Conservation (phyloP, 1,284 basidiomycete species). For the Malassezia nana region DNA sequence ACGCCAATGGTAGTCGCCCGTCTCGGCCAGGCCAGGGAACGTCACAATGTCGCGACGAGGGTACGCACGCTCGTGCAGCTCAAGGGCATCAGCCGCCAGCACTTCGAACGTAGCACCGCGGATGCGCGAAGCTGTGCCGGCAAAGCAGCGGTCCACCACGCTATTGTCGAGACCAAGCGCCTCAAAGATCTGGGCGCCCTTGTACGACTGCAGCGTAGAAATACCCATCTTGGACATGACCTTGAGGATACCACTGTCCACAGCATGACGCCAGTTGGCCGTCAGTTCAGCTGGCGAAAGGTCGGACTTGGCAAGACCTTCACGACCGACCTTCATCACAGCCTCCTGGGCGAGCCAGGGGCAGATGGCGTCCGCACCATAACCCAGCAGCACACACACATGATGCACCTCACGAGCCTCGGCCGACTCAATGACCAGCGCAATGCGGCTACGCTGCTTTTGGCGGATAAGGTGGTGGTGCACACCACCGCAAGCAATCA, state of each 20-base stretch:
- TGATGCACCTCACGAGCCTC: constrained; percentile 47
- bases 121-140: constrained; percentile 40
- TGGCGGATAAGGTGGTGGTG: constrained; percentile 46
- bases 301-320: constrained; percentile 43
- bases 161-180: constrained; percentile 38
- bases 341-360: constrained; percentile 45
- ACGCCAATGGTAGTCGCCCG: constrained; percentile 45
- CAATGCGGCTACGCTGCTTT: constrained; percentile 41
- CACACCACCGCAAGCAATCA: constrained; percentile 43
- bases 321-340: constrained; percentile 40
- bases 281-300: constrained; percentile 29
- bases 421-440: constrained; percentile 40
- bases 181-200: constrained; percentile 47
- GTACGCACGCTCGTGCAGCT: constrained; percentile 44
- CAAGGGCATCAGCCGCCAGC: constrained; percentile 40
- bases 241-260: constrained; percentile 43
- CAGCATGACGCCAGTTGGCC: constrained; percentile 35
- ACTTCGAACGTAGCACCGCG: constrained; percentile 38
- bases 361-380: constrained; percentile 46
- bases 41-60: constrained; percentile 34
- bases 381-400: constrained; percentile 44
- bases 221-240: constrained; percentile 47
- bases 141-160: constrained; percentile 43
- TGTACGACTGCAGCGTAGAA: constrained; percentile 44
- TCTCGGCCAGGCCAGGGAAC: constrained; percentile 37